A percentile compares a stretch with the other conserved stretches of the same genome.
Evolutionary conservation across 495 filamentous ascomycete species (phyloP).

Genomic region (Hyphodiscus hymeniophilus): DNA sequence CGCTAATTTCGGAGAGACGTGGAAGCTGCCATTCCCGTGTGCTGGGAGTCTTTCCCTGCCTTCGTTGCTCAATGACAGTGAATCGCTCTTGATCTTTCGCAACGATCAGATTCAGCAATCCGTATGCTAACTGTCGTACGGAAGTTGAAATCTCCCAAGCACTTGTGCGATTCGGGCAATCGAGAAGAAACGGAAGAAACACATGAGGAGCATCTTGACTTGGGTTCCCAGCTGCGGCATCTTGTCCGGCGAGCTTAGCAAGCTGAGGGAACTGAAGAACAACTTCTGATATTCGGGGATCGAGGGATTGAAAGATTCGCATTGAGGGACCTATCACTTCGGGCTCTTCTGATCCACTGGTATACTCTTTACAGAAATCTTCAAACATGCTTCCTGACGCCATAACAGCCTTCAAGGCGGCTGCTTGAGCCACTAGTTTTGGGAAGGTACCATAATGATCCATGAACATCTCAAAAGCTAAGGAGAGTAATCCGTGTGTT

Average conservation of each 20-base stretch:
- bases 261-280: conserved; percentile 28
- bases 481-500: conserved; percentile 18
- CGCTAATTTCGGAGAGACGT: conserved; percentile 10
- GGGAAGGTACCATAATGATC: conserved; percentile 26
- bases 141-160: conserved; percentile 53
- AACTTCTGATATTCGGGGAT: conserved; percentile 43
- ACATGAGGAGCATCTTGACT: conserved; percentile 25
- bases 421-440: conserved; percentile 24
- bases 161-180: conserved; percentile 49
- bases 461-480: conserved; percentile 33
- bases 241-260: conserved; percentile 11
- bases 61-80: conserved; percentile 38
- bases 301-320: conserved; percentile 23
- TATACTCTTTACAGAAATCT: conserved; percentile 38
- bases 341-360: neutral
- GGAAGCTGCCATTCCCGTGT: conserved; percentile 26
- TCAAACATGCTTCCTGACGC: conserved; percentile 23
- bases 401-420: conserved; percentile 14
- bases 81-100: conserved; percentile 13
- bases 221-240: neutral
- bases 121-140: conserved; percentile 51
- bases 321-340: neutral
- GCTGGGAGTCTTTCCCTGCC: conserved; percentile 29
- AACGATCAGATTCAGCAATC: conserved; percentile 37
- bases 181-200: conserved; percentile 51